Base-by-base conservation (phyloP, 768 basidiomycete genomes). In the Collybia sp. region DNA sequence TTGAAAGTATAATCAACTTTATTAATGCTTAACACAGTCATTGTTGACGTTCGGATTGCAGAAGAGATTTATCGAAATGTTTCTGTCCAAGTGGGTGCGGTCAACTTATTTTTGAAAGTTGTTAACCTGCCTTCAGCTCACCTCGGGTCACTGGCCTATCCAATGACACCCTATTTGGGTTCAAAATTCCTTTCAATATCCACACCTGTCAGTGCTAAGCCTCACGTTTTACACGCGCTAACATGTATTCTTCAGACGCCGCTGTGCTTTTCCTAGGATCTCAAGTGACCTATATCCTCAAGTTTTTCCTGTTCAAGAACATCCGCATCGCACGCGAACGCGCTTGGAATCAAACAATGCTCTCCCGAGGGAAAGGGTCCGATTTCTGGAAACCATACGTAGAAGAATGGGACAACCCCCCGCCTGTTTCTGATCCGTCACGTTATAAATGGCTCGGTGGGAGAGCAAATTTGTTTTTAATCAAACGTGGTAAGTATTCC, bases 361-460 rank as follows among this genome's bases (percentile, higher is more conserved):
- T 75, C 5, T 94, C 91, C 4, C 79, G 93, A 1, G 85, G 85
- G 11, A 95, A 95, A 54, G 82, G 83, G 0, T 67, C 75, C 0
- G 82, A 87, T 8, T 95, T 94, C 67, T 97, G 91, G 90, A 71
- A 75, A 48, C 79, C 82, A 0, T 91, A 90, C 49, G 79, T 87
- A 0, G 85, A 93, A 58, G 90, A 92, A 62, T 88, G 85, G 86
- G 74, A 82, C 18, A 58, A 66, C 2, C 86, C 87, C 0, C 83
- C 79, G 0, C 53, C 54, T 0, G 61, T 76, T 5, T 53, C 64
- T 10, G 57, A 64, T 46, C 58, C 51, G 12, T 55, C 62, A 12
- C 43, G 65, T 43, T 56, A 65, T 37, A 61, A 62, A 44, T 66
- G 59, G 59, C 53, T 72, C 30, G 69, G 59, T 41, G 69, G 66